Conservation (phyloP, 169 alveolate genomes). For the Sarcocystis neurona region DNA sequence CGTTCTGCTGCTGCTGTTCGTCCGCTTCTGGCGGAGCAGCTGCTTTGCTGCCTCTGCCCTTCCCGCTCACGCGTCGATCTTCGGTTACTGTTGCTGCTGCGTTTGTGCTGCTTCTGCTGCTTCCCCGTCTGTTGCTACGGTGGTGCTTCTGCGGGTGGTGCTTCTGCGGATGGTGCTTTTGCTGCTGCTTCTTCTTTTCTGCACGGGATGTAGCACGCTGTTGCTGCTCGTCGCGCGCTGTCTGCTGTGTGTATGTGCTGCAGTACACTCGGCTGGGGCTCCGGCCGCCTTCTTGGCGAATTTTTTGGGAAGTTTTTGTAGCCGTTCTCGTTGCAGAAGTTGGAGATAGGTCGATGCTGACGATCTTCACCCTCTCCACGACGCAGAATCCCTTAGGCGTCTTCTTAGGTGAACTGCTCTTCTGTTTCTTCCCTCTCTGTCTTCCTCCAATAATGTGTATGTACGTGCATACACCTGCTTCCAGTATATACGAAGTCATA, state of each 20-base stretch:
- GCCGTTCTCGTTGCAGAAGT: slow-evolving; percentile 54
- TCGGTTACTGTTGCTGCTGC: background rate
- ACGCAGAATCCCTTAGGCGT: slow-evolving; percentile 64
- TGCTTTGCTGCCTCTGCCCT: background rate
- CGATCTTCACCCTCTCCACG: slow-evolving; percentile 59
- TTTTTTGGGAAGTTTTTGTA: slow-evolving; percentile 36
- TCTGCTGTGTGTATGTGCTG: slow-evolving; percentile 10
- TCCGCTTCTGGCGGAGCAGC: background rate
- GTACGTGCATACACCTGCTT: background rate
- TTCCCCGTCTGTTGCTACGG: background rate
- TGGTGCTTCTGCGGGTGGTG: slow-evolving; percentile 9
- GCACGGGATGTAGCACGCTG: background rate
- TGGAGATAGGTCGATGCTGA: slow-evolving; percentile 62
- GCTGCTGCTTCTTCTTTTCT: background rate
- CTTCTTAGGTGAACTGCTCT: slow-evolving; percentile 31
- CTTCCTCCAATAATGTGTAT: no score
- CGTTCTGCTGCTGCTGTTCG: slow-evolving; percentile 20
- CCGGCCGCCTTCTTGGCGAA: slow-evolving; percentile 5
- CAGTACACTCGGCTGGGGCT: slow-evolving; percentile 51
- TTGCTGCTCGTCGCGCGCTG: background rate
- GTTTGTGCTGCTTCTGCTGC: background rate
- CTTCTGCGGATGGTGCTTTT: background rate
- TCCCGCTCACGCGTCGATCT: no score
- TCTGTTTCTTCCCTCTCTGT: no score
- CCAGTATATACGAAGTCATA: background rate